Evolutionary conservation across 2,329 filamentous ascomycete species (phyloP).

Genomic region (Beauveria australis): DNA sequence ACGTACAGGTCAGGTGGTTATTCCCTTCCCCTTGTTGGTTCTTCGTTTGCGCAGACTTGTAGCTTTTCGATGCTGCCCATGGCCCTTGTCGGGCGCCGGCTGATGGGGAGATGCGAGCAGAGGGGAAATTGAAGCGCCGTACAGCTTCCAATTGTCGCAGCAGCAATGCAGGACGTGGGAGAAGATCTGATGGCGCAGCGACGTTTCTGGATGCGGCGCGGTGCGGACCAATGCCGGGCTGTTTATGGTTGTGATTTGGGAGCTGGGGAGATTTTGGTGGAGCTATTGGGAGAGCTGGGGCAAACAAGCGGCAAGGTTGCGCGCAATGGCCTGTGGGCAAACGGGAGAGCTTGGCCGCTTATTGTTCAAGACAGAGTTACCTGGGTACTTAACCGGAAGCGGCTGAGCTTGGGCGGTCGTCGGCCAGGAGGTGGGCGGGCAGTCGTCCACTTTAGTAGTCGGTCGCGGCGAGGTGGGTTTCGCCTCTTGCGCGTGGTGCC

Average conservation of each 20-base stretch:
- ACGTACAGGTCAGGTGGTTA: neutral
- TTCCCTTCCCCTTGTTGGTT: neutral
- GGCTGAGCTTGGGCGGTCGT: neutral
- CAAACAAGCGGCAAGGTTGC: neutral
- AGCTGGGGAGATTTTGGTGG: neutral
- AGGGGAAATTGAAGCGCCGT: neutral
- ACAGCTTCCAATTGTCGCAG: neutral
- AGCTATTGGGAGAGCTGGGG: neutral
- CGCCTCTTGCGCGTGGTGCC: neutral
- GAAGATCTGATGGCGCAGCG: neutral
- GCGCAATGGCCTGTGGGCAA: neutral
- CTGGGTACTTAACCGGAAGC: constrained; percentile 6
- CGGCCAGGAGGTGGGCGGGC: constrained; percentile 1
- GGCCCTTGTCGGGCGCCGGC: neutral
- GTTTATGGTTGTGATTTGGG: neutral
- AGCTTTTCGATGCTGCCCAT: constrained; percentile 8
- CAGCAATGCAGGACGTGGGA: neutral
- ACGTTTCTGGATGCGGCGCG: constrained; percentile 7
- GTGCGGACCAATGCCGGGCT: constrained; percentile 7
- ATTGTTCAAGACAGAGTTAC: neutral
- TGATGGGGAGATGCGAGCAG: neutral
- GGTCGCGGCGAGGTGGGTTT: constrained; percentile 4
- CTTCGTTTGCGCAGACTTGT: constrained; percentile 3
- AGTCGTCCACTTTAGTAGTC: constrained; percentile 9
- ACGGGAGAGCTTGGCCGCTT: neutral